Conservation (phyloP, 306 rosid species). For the Abrus pulchellus region DNA sequence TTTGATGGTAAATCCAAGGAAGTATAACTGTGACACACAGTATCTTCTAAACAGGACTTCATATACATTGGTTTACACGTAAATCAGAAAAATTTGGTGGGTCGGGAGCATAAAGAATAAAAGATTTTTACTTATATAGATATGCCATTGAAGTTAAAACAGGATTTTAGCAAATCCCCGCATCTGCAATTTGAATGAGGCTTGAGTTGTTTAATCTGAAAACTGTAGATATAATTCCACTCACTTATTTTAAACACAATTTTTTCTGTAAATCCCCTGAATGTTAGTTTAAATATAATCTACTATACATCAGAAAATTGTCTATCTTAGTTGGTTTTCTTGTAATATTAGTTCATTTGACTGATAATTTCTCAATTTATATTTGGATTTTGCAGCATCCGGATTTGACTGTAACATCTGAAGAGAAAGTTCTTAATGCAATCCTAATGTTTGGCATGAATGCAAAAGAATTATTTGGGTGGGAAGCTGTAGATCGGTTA, state of each 20-base stretch:
- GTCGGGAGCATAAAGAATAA: conserved; percentile 18
- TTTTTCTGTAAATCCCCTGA: conserved; percentile 16
- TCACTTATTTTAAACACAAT: conserved; percentile 38
- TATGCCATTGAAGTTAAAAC: conserved; percentile 20
- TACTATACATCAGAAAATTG: conserved; percentile 35
- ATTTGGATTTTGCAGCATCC: conserved; percentile 81
- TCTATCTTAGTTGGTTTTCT: conserved; percentile 17
- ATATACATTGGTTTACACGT: conserved; percentile 6
- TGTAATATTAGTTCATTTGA: conserved; percentile 23
- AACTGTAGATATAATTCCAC: conserved; percentile 34
- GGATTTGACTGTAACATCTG: conserved; percentile 92
- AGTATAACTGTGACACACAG: conserved; percentile 30
- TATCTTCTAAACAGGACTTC: conserved; percentile 29
- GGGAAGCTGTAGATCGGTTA: conserved; percentile 83
- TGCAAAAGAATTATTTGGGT: conserved; percentile 69
- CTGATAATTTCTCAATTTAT: conserved; percentile 38
- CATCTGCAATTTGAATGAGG: conserved; percentile 28
- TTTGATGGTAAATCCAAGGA: conserved; percentile 45
- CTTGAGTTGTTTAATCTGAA: conserved; percentile 34
- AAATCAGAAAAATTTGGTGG: conserved; percentile 22
- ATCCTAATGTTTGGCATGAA: conserved; percentile 82
- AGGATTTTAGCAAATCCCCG: conserved; percentile 30
- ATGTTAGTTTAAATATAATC: conserved; percentile 21
- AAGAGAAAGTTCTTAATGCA: conserved; percentile 93
- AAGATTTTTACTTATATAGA: conserved; percentile 7